Percentiles rank a stretch among this genome's conserved stretches.
These are phyloP conservation scores for Solanum appendiculatum DNA, from an alignment of 257 asterid genomes.

Conservation along the genomic window DNA sequence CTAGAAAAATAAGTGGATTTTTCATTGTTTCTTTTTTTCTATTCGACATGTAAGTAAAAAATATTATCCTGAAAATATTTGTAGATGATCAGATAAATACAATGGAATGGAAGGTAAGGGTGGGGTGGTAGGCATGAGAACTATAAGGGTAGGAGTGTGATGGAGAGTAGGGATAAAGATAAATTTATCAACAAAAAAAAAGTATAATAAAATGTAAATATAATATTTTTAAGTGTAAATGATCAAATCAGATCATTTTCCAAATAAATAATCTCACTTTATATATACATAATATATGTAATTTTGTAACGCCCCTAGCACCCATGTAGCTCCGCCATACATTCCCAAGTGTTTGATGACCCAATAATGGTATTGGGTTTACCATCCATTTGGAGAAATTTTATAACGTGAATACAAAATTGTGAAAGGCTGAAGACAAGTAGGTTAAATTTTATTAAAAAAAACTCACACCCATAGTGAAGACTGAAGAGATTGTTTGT, in stretches of 20 bases:
- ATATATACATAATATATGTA: too few species aligned
- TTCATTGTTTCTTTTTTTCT: too few species aligned
- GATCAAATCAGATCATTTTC: background rate
- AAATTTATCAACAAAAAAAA: too few species aligned
- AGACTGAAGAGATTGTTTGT: background rate
- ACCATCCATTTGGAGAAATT: background rate
- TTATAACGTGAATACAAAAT: background rate
- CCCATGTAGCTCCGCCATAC: too few species aligned
- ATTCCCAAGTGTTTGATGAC: background rate
- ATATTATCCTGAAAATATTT: too few species aligned
- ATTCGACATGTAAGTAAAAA: too few species aligned
- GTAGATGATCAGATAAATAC: background rate
- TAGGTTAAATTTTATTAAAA: too few species aligned
- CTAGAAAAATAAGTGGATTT: background rate
- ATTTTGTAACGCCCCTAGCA: too few species aligned
- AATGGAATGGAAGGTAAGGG: background rate
- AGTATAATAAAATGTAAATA: background rate
- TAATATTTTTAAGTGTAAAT: background rate
- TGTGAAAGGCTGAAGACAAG: background rate
- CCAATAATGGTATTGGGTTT: too few species aligned
- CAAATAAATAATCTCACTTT: background rate
- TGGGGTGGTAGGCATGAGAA: background rate
- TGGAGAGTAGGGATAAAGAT: background rate
- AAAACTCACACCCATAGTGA: accelerated
- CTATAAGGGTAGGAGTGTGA: background rate